phyloP scores from a whole-genome alignment of 768 basidiomycete genomes.

The Exsudoporus frostii region DNA sequence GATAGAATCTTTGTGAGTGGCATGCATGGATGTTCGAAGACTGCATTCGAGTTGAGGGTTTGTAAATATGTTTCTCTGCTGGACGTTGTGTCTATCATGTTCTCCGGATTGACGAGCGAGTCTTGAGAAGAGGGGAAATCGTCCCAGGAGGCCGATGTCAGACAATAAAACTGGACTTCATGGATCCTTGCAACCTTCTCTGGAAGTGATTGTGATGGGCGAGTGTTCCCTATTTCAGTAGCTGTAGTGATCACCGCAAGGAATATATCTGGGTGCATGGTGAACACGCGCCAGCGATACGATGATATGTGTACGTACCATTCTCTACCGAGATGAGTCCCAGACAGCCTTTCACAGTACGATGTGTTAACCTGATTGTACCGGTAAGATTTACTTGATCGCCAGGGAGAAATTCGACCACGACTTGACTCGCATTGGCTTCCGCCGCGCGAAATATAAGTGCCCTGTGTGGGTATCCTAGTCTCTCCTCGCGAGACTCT shows the following conservation, averaged over 20 bases:
- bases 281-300: constrained; percentile 5
- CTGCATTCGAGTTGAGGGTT: constrained; percentile 38
- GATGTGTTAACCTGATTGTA: constrained; percentile 64
- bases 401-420: constrained; percentile 82
- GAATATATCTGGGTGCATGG: constrained; percentile 63
- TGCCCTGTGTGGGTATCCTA: constrained; percentile 57
- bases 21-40: constrained; percentile 87
- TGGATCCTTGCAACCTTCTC: constrained; percentile 82
- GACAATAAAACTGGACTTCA: constrained; percentile 84
- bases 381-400: constrained; percentile 65
- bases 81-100: constrained; percentile 40
- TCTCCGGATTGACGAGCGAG: constrained; percentile 54
- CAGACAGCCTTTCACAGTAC: constrained; percentile 77
- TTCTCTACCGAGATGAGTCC: constrained; percentile 75
- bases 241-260: constrained; percentile 77
- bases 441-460: constrained; percentile 71
- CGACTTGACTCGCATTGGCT: constrained; percentile 53
- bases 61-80: constrained; percentile 46
- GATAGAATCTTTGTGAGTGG: constrained; percentile 89
- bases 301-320: constrained; percentile 41
- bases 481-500: constrained; percentile 59
- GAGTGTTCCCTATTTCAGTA: constrained; percentile 69
- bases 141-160: constrained; percentile 85
- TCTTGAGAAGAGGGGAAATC: constrained; percentile 56
- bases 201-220: constrained; percentile 51